Percentiles rank a stretch among this genome's conserved stretches.
Conservation (phyloP, 1,284 basidiomycete species). For the Sanguinoderma infundibulare region DNA sequence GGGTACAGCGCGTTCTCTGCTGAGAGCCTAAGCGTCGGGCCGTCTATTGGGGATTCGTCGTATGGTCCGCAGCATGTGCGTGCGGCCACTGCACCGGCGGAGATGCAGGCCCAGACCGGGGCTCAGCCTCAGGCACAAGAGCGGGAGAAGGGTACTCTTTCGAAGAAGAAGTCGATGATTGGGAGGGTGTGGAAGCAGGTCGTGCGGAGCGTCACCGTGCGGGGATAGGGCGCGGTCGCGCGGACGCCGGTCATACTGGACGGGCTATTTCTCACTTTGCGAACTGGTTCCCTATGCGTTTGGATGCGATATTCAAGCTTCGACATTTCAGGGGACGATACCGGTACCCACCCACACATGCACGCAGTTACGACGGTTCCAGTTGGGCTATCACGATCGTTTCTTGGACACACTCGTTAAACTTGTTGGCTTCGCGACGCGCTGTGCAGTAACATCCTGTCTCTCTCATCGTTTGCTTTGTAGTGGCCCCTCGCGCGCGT, state of each 20-base stretch:
- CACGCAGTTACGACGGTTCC: background rate
- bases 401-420: background rate
- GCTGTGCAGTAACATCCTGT: background rate
- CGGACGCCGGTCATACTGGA: no score
- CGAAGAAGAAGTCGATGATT: slow-evolving; percentile 14
- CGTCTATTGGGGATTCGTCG: background rate
- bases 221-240: slow-evolving; percentile 3
- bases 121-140: background rate
- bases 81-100: slow-evolving; percentile 9
- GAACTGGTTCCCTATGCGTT: background rate
- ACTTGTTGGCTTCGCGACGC: background rate
- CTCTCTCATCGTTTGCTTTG: background rate
- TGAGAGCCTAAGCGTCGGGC: background rate
- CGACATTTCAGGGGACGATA: background rate
- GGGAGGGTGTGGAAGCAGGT: slow-evolving; percentile 25
- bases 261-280: background rate
- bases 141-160: background rate
- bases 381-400: background rate
- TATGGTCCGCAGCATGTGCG: slow-evolving; percentile 3
- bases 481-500: background rate
- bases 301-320: background rate
- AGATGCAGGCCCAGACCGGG: background rate
- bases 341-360: background rate
- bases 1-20: background rate
- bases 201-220: slow-evolving; percentile 23